Evolutionary conservation across 352 stramenopile species (phyloP).

Genomic region (Phytopythium ostracodes): DNA sequence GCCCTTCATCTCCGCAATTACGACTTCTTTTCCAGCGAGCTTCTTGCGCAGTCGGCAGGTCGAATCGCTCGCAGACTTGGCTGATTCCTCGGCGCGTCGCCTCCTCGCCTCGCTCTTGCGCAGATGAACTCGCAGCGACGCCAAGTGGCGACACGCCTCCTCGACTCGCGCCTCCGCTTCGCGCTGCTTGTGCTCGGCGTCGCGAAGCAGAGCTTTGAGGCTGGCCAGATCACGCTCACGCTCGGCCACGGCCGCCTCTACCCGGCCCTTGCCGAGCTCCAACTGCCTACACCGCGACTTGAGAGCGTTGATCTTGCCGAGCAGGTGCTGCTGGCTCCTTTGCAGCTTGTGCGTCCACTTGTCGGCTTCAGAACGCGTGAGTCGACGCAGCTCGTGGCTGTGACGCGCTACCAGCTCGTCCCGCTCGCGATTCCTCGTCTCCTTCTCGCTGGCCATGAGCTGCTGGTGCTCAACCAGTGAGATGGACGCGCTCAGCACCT

Average conservation of each 20-base stretch:
- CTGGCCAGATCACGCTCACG: slow-evolving; percentile 12
- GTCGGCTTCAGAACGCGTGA: slow-evolving; percentile 22
- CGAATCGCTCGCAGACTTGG: not conserved
- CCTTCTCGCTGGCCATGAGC: slow-evolving; percentile 19
- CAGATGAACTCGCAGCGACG: slow-evolving; percentile 34
- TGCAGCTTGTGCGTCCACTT: slow-evolving; percentile 20
- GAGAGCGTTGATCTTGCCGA: slow-evolving; percentile 14
- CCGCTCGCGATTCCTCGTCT: slow-evolving; percentile 20
- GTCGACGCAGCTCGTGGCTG: slow-evolving; percentile 18
- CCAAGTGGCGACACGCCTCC: slow-evolving; percentile 41
- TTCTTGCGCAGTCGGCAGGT: slow-evolving; percentile 12
- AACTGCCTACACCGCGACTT: slow-evolving; percentile 32
- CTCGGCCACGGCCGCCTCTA: slow-evolving; percentile 17
- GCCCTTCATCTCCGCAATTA: slow-evolving; percentile 21
- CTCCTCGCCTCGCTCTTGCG: slow-evolving; percentile 14
- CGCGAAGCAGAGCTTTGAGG: slow-evolving; percentile 11
- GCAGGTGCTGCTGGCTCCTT: slow-evolving; percentile 11
- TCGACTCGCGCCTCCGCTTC: slow-evolving; percentile 18
- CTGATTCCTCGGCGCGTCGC: slow-evolving; percentile 11
- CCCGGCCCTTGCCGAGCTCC: slow-evolving; percentile 25
- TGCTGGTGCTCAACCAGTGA: slow-evolving; percentile 53
- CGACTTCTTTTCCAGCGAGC: slow-evolving; percentile 21
- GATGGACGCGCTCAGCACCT: slow-evolving; percentile 41
- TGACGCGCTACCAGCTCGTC: slow-evolving; percentile 19
- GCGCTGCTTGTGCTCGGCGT: slow-evolving; percentile 8